A percentile compares a stretch with the other conserved stretches of the same genome.
phyloP scores from a whole-genome alignment of 2,329 filamentous ascomycete species.

The Neopestalotiopsis sp. region DNA sequence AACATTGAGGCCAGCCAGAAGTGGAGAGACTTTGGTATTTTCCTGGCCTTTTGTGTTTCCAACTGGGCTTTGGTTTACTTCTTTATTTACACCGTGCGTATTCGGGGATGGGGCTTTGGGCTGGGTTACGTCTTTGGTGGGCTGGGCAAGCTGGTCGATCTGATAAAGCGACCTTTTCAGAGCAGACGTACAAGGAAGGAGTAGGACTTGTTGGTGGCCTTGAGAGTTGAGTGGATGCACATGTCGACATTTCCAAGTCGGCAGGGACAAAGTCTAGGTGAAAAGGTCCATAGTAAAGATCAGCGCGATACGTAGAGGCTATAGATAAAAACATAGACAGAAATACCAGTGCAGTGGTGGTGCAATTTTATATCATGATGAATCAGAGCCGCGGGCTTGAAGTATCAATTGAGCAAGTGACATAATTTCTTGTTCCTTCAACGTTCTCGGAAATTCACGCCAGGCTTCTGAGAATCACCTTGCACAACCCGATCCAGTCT shows the following conservation, averaged over 20 bases:
- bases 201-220: neutral
- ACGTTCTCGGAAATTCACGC: neutral
- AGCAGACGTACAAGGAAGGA: slow-evolving; percentile 18
- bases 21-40: slow-evolving; percentile 75
- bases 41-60: slow-evolving; percentile 71
- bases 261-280: too few relatives aligned
- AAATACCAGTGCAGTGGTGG: too few relatives aligned
- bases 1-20: slow-evolving; percentile 62
- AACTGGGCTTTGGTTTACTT: slow-evolving; percentile 79
- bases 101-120: slow-evolving; percentile 74
- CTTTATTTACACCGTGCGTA: slow-evolving; percentile 76
- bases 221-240: neutral
- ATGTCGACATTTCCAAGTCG: too few relatives aligned
- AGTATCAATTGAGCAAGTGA: too few relatives aligned
- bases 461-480: neutral
- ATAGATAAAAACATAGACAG: too few relatives aligned
- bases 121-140: slow-evolving; percentile 60
- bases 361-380: too few relatives aligned
- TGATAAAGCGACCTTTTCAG: slow-evolving; percentile 39
- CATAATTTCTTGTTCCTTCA: too few relatives aligned
- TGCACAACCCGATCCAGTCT: neutral
- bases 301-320: too few relatives aligned
- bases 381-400: too few relatives aligned
- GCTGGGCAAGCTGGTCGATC: slow-evolving; percentile 31
- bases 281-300: too few relatives aligned